Percentiles rank a stretch among this genome's conserved stretches.
phyloP scores from a whole-genome alignment of 2,329 filamentous ascomycete genomes.

The Fusarium dimerum region DNA sequence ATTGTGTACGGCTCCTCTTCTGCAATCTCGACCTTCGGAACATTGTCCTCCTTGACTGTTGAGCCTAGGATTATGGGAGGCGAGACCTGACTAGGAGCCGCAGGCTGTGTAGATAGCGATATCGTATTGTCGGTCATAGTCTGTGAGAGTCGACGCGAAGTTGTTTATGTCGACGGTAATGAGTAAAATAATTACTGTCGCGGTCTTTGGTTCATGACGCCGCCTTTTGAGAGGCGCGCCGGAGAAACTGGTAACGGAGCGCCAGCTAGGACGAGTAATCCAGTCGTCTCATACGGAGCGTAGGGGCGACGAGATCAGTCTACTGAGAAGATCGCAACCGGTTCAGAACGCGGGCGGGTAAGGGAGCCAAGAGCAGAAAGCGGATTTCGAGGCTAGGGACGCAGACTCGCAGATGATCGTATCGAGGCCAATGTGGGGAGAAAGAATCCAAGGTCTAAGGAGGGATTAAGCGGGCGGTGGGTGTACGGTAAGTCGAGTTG shows the following conservation, averaged over 20 bases:
- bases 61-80: slow-evolving; percentile 35
- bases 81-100: slow-evolving; percentile 55
- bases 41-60: slow-evolving; percentile 41
- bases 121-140: slow-evolving; percentile 65
- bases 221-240: slow-evolving; percentile 49
- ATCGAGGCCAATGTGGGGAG: slow-evolving; percentile 10
- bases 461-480: slow-evolving; percentile 24
- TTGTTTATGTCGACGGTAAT: slow-evolving; percentile 36
- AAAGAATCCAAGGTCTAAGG: slow-evolving; percentile 13
- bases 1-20: slow-evolving; percentile 89
- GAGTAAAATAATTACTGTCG: slow-evolving; percentile 50
- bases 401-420: slow-evolving; percentile 9
- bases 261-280: slow-evolving; percentile 20
- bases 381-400: slow-evolving; percentile 16
- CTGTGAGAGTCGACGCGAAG: slow-evolving; percentile 48
- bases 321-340: slow-evolving; percentile 15
- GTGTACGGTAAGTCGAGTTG: slow-evolving; percentile 22
- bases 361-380: slow-evolving; percentile 21
- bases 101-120: slow-evolving; percentile 55
- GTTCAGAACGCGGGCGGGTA: slow-evolving; percentile 14
- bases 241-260: slow-evolving; percentile 18
- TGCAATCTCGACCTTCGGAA: slow-evolving; percentile 51
- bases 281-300: slow-evolving; percentile 26
- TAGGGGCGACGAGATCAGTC: slow-evolving; percentile 1
- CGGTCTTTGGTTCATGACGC: slow-evolving; percentile 61